These are phyloP conservation scores for Eutypa lata DNA, from an alignment of 2,329 filamentous ascomycete species.

Conservation along the genomic window DNA sequence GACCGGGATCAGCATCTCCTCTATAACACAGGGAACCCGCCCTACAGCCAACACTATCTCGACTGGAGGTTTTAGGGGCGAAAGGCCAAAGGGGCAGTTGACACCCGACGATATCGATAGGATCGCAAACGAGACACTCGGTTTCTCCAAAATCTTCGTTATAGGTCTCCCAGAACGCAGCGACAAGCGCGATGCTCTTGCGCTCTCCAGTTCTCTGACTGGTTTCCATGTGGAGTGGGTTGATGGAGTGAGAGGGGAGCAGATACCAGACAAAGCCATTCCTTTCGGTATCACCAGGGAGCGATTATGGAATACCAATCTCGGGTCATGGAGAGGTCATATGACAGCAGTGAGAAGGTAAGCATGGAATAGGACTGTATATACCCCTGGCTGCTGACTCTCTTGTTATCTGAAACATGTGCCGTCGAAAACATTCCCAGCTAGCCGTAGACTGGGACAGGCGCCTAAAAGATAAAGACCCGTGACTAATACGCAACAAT, in stretches of 20 bases:
- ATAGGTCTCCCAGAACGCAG: conserved; percentile 44
- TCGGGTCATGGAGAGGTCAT: conserved; percentile 40
- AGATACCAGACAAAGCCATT: conserved; percentile 39
- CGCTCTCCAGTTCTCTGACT: conserved; percentile 37
- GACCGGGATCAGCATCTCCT: not conserved
- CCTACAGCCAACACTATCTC: not conserved
- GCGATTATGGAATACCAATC: conserved; percentile 26
- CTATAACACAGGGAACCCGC: not conserved
- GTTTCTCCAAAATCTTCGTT: conserved; percentile 33
- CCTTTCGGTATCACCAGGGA: conserved; percentile 29
- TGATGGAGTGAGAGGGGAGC: conserved; percentile 38
- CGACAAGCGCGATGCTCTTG: conserved; percentile 47
- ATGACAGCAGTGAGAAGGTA: conserved; percentile 34
- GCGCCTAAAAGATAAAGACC: not conserved
- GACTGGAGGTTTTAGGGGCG: conserved; percentile 6
- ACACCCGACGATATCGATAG: conserved; percentile 16
- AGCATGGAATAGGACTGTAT: conserved; percentile 4
- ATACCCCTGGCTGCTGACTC: conserved; percentile 17
- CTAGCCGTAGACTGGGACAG: no score
- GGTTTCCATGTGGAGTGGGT: conserved; percentile 42
- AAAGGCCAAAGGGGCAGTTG: conserved; percentile 13
- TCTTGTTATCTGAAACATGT: conserved; percentile 9
- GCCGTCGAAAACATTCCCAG: no score
- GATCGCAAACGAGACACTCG: conserved; percentile 24
- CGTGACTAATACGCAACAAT: not conserved